phyloP scores from a whole-genome alignment of 192 early-diverging fungal species.

The Jimgerdemannia lactiflua region DNA sequence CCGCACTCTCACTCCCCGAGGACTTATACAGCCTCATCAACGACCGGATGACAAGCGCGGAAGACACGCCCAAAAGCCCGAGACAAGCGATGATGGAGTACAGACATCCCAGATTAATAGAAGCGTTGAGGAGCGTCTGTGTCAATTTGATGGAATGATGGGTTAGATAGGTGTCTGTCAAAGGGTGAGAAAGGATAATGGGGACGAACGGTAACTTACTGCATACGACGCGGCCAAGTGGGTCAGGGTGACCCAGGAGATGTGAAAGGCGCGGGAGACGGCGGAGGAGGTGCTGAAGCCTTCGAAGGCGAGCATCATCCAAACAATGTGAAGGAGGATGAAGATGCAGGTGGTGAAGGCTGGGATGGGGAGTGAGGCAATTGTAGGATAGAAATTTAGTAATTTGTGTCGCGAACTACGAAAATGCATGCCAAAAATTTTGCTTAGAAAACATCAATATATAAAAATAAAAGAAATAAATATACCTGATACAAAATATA shows the following conservation, averaged over 20 bases:
- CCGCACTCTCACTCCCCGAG: not conserved
- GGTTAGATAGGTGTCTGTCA: not conserved
- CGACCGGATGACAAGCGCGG: not conserved
- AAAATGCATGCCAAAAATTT: too few species aligned
- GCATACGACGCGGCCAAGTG: constrained; percentile 71
- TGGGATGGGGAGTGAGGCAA: constrained; percentile 16
- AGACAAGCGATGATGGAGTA: constrained; percentile 32
- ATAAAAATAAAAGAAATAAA: not conserved
- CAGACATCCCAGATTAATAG: constrained; percentile 38
- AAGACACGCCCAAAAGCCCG: constrained; percentile 20
- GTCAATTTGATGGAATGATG: not conserved
- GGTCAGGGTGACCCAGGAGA: constrained; percentile 48
- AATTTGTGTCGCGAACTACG: not conserved
- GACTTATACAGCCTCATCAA: not conserved
- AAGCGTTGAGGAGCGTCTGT: constrained; percentile 47
- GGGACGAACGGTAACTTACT: constrained; percentile 32
- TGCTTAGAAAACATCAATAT: not conserved
- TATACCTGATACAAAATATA: constrained; percentile 70
- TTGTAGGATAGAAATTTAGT: not conserved
- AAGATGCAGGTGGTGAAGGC: constrained; percentile 70
- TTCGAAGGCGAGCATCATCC: constrained; percentile 78
- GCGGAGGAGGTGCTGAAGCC: constrained; percentile 40
- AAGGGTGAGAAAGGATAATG: constrained; percentile 1
- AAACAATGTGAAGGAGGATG: constrained; percentile 65
- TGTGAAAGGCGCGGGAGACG: constrained; percentile 29